Evolutionary conservation across 1,284 basidiomycete genomes (phyloP).

Genomic region (Phlebopus sp.): DNA sequence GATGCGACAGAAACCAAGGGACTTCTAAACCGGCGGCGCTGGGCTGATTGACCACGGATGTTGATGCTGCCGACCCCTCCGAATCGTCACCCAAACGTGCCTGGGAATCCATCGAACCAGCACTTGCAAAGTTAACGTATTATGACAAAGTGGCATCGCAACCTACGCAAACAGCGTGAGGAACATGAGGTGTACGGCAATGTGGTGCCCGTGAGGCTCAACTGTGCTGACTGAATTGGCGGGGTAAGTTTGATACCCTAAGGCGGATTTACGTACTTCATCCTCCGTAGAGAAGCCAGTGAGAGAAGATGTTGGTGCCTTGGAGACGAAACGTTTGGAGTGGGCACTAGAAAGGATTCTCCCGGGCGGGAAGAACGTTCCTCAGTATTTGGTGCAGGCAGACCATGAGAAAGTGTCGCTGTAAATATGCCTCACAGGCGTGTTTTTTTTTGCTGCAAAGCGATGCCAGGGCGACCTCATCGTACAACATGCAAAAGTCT

Average conservation of each 20-base stretch:
- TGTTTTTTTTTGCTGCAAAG: neutral
- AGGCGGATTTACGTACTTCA: neutral
- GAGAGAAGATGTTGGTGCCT: neutral
- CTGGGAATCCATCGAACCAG: neutral
- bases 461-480: neutral
- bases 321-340: neutral
- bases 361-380: neutral
- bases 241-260: neutral
- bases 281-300: neutral
- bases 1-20: too few relatives aligned
- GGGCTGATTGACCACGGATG: too few relatives aligned
- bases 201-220: neutral
- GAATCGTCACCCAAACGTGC: neutral
- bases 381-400: neutral
- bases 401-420: neutral
- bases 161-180: neutral
- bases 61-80: too few relatives aligned
- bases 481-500: neutral
- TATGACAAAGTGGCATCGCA: neutral
- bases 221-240: neutral
- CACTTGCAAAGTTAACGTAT: neutral
- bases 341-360: neutral
- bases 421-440: neutral
- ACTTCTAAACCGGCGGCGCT: too few relatives aligned
- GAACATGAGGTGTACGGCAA: neutral